phyloP scores from a whole-genome alignment of 371 early-diverging fungal species.

The Haplosporangium sp. region DNA sequence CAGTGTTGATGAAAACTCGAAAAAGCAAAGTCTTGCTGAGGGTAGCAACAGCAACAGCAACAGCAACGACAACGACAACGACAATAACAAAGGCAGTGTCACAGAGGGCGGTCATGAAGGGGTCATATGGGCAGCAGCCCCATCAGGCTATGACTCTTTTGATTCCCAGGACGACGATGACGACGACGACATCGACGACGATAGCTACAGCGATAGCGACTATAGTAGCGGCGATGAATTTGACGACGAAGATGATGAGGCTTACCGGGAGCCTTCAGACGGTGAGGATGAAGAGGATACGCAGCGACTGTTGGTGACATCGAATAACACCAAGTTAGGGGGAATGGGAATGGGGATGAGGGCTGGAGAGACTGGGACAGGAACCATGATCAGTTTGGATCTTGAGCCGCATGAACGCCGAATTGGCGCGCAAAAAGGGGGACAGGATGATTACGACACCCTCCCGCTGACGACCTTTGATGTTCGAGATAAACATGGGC shows the following conservation, averaged over 20 bases:
- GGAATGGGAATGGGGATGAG: conserved; percentile 53
- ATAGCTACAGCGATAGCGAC: conserved; percentile 11
- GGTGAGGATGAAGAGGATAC: conserved; percentile 30
- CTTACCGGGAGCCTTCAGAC: conserved; percentile 6
- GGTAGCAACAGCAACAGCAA: not conserved
- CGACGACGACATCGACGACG: conserved; percentile 1
- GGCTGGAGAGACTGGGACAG: conserved; percentile 49
- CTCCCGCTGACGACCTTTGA: conserved; percentile 32
- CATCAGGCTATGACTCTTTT: conserved; percentile 25
- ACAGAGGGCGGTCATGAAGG: not conserved
- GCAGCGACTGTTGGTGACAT: conserved; percentile 29
- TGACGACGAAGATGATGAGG: conserved; percentile 3
- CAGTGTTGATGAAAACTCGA: not conserved
- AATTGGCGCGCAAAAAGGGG: not conserved
- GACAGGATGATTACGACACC: conserved; percentile 21
- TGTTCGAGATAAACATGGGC: not conserved
- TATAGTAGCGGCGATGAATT: conserved; percentile 1
- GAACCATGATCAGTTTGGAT: conserved; percentile 49
- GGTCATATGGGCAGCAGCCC: not conserved
- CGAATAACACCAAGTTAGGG: conserved; percentile 30
- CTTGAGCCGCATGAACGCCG: conserved; percentile 32
- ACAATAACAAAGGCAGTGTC: not conserved
- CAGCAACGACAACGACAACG: not conserved
- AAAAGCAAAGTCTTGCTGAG: not conserved
- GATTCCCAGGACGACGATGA: conserved; percentile 21